A percentile compares a stretch with the other conserved stretches of the same genome.
phyloP scores from a whole-genome alignment of 305 asterid genomes.

The Striga hermonthica region DNA sequence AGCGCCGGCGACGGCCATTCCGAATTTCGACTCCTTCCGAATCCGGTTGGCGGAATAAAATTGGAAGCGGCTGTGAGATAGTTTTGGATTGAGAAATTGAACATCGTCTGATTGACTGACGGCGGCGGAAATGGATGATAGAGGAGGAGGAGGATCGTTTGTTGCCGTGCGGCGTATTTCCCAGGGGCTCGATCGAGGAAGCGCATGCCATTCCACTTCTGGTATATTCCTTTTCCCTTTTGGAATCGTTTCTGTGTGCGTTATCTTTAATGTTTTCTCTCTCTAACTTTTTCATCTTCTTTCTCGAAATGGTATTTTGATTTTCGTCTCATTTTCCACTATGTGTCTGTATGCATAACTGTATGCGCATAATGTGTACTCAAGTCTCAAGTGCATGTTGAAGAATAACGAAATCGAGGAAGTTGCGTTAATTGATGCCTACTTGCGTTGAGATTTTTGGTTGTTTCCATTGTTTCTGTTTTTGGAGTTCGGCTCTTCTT shows the following conservation, averaged over 20 bases:
- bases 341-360: not conserved
- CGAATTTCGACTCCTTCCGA: conserved; percentile 21
- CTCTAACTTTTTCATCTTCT: conserved; percentile 8
- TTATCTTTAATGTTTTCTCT: not conserved
- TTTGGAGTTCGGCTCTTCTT: not conserved
- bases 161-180: conserved; percentile 95
- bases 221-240: conserved; percentile 42
- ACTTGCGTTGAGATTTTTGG: conserved; percentile 46
- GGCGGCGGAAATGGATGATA: conserved; percentile 59
- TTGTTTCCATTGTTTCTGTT: conserved; percentile 14
- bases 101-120: conserved; percentile 25
- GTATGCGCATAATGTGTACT: not conserved
- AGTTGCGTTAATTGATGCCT: conserved; percentile 35
- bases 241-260: not conserved
- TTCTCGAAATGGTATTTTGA: conserved; percentile 25
- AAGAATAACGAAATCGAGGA: conserved; percentile 31
- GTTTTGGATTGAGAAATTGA: conserved; percentile 18
- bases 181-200: conserved; percentile 85
- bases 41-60: conserved; percentile 24
- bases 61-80: not conserved
- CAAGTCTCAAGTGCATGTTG: conserved; percentile 17
- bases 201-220: conserved; percentile 70
- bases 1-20: conserved; percentile 31
- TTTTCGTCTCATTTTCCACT: not conserved
- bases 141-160: conserved; percentile 58